A percentile compares a stretch with the other conserved stretches of the same genome.
Conservation (phyloP, 345 rosid species). For the Citrus reticulata region DNA sequence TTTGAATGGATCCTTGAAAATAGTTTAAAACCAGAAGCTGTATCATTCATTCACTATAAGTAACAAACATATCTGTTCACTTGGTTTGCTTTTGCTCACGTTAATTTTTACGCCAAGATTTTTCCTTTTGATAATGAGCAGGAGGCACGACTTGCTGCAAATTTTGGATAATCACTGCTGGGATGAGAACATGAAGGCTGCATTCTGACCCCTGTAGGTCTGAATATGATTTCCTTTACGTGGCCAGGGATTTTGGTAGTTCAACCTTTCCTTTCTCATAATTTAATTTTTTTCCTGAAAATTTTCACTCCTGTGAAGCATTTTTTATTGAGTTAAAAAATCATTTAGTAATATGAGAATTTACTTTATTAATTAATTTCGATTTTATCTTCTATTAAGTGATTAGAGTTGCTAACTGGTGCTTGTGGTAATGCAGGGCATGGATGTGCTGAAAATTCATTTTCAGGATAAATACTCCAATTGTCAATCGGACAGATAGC, state of each 20-base stretch:
- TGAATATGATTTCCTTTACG: slow-evolving; percentile 44
- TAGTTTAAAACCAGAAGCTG: too few species aligned
- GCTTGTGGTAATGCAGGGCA: slow-evolving; percentile 19
- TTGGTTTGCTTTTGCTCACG: too few species aligned
- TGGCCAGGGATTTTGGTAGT: slow-evolving; percentile 56
- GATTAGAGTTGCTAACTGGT: too few species aligned
- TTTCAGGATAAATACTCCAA: slow-evolving; percentile 29
- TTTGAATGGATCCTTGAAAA: too few species aligned
- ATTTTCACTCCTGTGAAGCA: too few species aligned
- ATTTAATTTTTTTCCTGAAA: neutral
- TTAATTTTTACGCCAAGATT: too few species aligned
- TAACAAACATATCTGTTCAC: too few species aligned
- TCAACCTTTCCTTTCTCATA: neutral
- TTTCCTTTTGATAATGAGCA: neutral
- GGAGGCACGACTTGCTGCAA: slow-evolving; percentile 30
- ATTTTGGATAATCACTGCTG: slow-evolving; percentile 39
- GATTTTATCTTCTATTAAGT: too few species aligned
- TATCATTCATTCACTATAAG: too few species aligned
- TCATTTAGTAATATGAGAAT: too few species aligned
- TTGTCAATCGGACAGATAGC: slow-evolving; percentile 30
- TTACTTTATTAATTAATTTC: too few species aligned
- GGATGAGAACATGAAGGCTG: slow-evolving; percentile 16
- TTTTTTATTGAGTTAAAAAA: too few species aligned
- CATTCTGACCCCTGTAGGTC: slow-evolving; percentile 15
- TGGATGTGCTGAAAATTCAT: slow-evolving; percentile 13